Evolutionary conservation across 179 eudicot genomes (phyloP).

Genomic region (Pouteria campechiana): DNA sequence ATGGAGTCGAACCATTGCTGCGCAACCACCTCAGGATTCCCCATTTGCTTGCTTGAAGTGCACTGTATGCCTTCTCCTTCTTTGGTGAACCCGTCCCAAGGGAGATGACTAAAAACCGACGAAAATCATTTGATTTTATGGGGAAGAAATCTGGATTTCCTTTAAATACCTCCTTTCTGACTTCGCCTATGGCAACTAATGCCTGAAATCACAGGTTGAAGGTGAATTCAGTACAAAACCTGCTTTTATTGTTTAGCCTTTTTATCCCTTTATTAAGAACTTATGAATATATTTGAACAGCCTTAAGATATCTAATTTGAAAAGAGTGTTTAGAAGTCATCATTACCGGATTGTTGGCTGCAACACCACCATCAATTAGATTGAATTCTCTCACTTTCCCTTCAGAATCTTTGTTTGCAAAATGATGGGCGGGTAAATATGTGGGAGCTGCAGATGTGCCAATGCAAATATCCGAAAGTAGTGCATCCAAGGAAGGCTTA

Average conservation of each 20-base stretch:
- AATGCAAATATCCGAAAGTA: conserved; percentile 48
- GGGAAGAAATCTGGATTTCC: conserved; percentile 30
- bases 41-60: conserved; percentile 40
- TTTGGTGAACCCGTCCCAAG: conserved; percentile 40
- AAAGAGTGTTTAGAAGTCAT: too few species aligned
- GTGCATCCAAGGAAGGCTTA: conserved; percentile 24
- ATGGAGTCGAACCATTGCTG: conserved; percentile 26
- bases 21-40: conserved; percentile 45
- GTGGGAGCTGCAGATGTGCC: too few species aligned
- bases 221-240: too few species aligned
- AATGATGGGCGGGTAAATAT: background rate
- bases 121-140: conserved; percentile 17
- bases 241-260: too few species aligned
- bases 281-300: too few species aligned
- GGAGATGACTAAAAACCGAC: conserved; percentile 36
- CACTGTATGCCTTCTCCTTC: conserved; percentile 22
- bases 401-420: too few species aligned
- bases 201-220: too few species aligned
- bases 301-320: too few species aligned
- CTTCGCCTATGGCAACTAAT: conserved; percentile 39
- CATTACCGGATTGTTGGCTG: too few species aligned
- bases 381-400: too few species aligned
- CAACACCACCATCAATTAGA: too few species aligned
- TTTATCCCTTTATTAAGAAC: too few species aligned
- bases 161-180: conserved; percentile 26